Evolutionary conservation across 495 filamentous ascomycete species (phyloP).

Genomic region (Hypoxylon perforatum): DNA sequence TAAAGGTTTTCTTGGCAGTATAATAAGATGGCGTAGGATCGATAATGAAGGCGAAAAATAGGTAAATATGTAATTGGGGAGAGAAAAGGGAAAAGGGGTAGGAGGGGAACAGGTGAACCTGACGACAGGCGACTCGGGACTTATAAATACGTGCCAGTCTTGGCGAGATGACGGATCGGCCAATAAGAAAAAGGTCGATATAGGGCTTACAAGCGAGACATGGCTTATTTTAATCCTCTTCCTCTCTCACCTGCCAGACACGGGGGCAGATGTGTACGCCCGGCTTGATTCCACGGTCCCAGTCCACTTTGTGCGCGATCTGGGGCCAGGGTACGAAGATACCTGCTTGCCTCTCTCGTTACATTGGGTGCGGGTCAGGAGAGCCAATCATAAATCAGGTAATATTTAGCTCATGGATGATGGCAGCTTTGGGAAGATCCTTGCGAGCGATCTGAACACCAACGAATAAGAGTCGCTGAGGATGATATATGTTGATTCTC

Average conservation of each 20-base stretch:
- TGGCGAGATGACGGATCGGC: not conserved
- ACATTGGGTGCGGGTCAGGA: slow-evolving; percentile 5
- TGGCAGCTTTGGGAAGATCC: too few species aligned
- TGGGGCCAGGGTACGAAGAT: too few species aligned
- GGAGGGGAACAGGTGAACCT: not conserved
- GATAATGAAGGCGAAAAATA: not conserved
- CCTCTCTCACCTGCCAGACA: not conserved
- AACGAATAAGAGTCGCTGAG: not conserved
- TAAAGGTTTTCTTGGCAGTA: not conserved
- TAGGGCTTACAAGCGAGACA: not conserved
- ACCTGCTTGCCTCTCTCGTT: not conserved
- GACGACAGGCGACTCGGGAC: slow-evolving; percentile 1
- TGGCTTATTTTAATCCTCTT: not conserved
- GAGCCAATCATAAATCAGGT: too few species aligned
- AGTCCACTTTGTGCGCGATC: slow-evolving; percentile 18
- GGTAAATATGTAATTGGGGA: not conserved
- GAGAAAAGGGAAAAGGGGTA: slow-evolving; percentile 28
- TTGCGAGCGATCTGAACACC: too few species aligned
- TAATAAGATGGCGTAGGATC: not conserved
- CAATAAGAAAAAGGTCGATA: slow-evolving; percentile 4
- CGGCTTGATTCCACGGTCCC: not conserved
- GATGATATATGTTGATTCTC: too few species aligned
- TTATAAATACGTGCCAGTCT: slow-evolving; percentile 28
- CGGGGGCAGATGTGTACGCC: slow-evolving; percentile 2
- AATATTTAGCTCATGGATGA: too few species aligned